Evolutionary conservation across 768 basidiomycete species (phyloP).

Genomic region (Leccinellum rugosiceps): DNA sequence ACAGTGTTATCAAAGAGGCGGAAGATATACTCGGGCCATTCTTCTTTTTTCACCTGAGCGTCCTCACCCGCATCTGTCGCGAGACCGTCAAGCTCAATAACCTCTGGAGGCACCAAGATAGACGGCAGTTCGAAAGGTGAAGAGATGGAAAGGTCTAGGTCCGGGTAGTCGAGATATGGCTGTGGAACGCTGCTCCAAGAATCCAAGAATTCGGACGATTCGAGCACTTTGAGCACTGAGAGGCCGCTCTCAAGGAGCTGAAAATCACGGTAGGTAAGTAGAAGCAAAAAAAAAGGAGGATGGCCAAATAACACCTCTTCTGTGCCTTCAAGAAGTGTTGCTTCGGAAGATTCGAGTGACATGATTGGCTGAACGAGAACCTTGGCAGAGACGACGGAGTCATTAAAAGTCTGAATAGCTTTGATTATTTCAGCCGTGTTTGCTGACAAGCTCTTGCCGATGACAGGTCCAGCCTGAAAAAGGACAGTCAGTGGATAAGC

Average conservation of each 20-base stretch:
- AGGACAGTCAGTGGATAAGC: background rate
- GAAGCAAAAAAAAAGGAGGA: background rate
- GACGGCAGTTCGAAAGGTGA: constrained; percentile 67
- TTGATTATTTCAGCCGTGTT: constrained; percentile 66
- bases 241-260: constrained; percentile 79
- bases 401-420: constrained; percentile 67
- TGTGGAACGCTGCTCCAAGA: constrained; percentile 56
- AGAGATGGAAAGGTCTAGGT: constrained; percentile 37
- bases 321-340: constrained; percentile 43
- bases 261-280: constrained; percentile 1
- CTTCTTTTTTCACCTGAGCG: constrained; percentile 72
- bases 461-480: constrained; percentile 59
- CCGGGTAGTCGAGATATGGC: constrained; percentile 55
- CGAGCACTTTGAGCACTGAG: constrained; percentile 56
- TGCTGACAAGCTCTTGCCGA: constrained; percentile 60
- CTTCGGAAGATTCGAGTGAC: constrained; percentile 43
- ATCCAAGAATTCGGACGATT: constrained; percentile 57
- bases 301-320: constrained; percentile 51
- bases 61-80: constrained; percentile 69
- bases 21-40: constrained; percentile 74
- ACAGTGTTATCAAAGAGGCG: constrained; percentile 63
- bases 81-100: constrained; percentile 74
- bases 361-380: constrained; percentile 64
- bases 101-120: constrained; percentile 84
- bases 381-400: constrained; percentile 55